Evolutionary conservation across 2,329 filamentous ascomycete species (phyloP).

Genomic region (Dothistroma septosporum): DNA sequence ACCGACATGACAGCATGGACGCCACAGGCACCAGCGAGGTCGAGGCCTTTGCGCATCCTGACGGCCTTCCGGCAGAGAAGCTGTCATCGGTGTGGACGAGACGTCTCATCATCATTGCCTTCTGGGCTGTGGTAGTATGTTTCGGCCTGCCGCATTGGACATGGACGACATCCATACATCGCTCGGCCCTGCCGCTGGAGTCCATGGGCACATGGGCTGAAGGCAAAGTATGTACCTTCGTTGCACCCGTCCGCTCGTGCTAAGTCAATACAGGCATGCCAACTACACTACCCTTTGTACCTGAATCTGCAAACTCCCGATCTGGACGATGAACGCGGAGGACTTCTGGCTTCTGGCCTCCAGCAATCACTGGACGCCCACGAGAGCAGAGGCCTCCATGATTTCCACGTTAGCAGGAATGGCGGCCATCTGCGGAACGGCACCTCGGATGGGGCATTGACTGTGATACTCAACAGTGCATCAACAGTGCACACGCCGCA

Average conservation of each 20-base stretch:
- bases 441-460: constrained; percentile 54
- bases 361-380: constrained; percentile 82
- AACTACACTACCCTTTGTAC: constrained; percentile 79
- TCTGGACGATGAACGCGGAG: constrained; percentile 63
- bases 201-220: constrained; percentile 90
- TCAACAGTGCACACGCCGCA: constrained; percentile 50
- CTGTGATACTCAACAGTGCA: constrained; percentile 65
- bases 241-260: not conserved
- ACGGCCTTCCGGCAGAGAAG: constrained; percentile 64
- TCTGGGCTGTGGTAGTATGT: constrained; percentile 81
- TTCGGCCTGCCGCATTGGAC: constrained; percentile 94
- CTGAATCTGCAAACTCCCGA: constrained; percentile 70
- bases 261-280: constrained; percentile 63
- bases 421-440: constrained; percentile 12
- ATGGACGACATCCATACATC: constrained; percentile 87
- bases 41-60: not conserved
- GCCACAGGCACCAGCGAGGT: not conserved
- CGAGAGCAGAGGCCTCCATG: constrained; percentile 80
- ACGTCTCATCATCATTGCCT: constrained; percentile 73
- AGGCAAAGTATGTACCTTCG: constrained; percentile 61
- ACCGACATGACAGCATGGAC: constrained; percentile 9
- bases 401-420: constrained; percentile 57
- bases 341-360: constrained; percentile 71
- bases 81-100: constrained; percentile 65
- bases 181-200: constrained; percentile 75